Evolutionary conservation across 73 alveolate genomes (phyloP).

Genomic region (Paramecium bursaria): DNA sequence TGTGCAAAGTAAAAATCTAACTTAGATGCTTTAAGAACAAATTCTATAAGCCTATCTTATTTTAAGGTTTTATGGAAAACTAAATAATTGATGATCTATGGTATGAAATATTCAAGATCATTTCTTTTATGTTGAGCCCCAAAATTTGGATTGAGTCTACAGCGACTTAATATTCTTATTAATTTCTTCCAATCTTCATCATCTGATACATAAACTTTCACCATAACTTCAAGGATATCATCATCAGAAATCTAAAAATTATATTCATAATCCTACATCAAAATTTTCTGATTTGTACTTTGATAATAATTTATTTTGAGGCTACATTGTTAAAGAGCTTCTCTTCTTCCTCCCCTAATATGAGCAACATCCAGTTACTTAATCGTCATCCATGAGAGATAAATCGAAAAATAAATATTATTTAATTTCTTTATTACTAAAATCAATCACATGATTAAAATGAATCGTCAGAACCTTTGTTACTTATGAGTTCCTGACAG

Average conservation of each 20-base stretch:
- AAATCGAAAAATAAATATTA: too few species aligned
- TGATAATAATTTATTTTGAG: too few species aligned
- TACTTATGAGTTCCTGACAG: too few species aligned
- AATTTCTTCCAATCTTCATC: constrained; percentile 23
- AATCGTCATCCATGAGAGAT: too few species aligned
- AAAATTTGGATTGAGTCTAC: constrained; percentile 92
- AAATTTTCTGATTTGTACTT: too few species aligned
- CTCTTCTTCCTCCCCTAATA: too few species aligned
- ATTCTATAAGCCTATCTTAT: constrained; percentile 47
- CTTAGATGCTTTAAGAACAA: constrained; percentile 55
- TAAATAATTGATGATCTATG: constrained; percentile 74
- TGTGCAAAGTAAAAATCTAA: constrained; percentile 69
- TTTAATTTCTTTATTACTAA: too few species aligned
- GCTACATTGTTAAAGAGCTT: too few species aligned
- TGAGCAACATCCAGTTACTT: too few species aligned
- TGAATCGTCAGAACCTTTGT: too few species aligned
- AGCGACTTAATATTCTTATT: constrained; percentile 78
- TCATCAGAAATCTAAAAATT: constrained; percentile 32
- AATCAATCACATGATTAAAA: too few species aligned
- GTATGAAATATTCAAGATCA: constrained; percentile 89
- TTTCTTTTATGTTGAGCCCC: constrained; percentile 74
- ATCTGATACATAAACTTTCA: constrained; percentile 36
- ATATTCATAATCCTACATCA: too few species aligned
- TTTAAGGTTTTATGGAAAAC: constrained; percentile 64
- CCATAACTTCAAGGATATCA: constrained; percentile 32